phyloP scores from a whole-genome alignment of 192 early-diverging fungal genomes.

The Coemansia sp. region DNA sequence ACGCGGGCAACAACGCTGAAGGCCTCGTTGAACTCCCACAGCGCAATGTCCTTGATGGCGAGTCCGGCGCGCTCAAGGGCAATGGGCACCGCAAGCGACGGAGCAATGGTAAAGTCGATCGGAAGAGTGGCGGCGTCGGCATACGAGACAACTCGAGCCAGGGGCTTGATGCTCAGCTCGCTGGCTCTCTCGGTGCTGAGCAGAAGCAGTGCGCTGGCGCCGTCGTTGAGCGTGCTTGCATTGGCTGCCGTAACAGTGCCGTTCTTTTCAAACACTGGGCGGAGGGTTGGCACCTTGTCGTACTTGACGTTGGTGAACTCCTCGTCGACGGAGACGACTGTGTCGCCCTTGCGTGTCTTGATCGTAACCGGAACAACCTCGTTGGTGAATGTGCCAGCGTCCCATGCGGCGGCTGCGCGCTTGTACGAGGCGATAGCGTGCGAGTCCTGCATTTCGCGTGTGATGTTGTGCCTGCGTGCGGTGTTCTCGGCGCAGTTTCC shows the following conservation, averaged over 20 bases:
- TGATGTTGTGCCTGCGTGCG: slow-evolving; percentile 80
- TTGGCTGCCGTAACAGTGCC: slow-evolving; percentile 96
- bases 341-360: slow-evolving; percentile 81
- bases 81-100: slow-evolving; percentile 87
- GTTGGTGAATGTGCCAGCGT: slow-evolving; percentile 71
- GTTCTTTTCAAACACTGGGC: slow-evolving; percentile 82
- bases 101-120: slow-evolving; percentile 95
- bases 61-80: slow-evolving; percentile 87
- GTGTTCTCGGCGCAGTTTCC: slow-evolving; percentile 83
- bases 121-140: slow-evolving; percentile 90
- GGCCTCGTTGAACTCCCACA: slow-evolving; percentile 98
- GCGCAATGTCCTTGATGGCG: slow-evolving; percentile 77
- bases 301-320: slow-evolving; percentile 94
- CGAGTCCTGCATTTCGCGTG: slow-evolving; percentile 87
- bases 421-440: slow-evolving; percentile 86
- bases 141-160: slow-evolving; percentile 84
- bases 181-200: slow-evolving; percentile 75
- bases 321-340: slow-evolving; percentile 79
- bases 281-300: slow-evolving; percentile 79
- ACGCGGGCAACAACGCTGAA: slow-evolving; percentile 90
- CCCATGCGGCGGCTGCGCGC: slow-evolving; percentile 86
- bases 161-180: slow-evolving; percentile 75
- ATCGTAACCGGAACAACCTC: slow-evolving; percentile 87
- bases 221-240: slow-evolving; percentile 93
- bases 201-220: slow-evolving; percentile 88